Conservation (phyloP, 148 eudicot genomes). For the Linanthus parryae region DNA sequence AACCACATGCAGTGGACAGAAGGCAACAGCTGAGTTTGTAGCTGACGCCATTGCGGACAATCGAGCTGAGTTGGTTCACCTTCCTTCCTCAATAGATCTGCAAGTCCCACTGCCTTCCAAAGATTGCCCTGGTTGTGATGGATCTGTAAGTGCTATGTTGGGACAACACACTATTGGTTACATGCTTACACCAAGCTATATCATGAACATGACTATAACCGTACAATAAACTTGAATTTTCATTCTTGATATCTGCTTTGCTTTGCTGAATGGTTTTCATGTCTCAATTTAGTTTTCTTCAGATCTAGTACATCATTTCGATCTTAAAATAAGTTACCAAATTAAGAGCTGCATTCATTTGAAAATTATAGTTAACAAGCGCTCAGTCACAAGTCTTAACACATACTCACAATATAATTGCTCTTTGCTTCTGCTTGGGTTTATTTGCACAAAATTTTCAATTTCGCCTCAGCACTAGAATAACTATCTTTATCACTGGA, state of each 20-base stretch:
- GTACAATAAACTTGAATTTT: not conserved
- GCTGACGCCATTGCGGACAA: slow-evolving; percentile 77
- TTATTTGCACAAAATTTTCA: not conserved
- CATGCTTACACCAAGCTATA: not conserved
- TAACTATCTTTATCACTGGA: not conserved
- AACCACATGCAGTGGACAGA: slow-evolving; percentile 61
- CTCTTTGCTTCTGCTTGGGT: not conserved
- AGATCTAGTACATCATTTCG: not conserved
- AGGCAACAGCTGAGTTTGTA: slow-evolving; percentile 68
- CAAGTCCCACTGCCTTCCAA: slow-evolving; percentile 72
- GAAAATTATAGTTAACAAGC: not conserved
- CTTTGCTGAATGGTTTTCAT: not conserved
- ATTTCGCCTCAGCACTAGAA: no score
- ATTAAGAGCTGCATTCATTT: not conserved
- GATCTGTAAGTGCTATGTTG: slow-evolving; percentile 67
- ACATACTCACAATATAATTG: no score
- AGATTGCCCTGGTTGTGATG: slow-evolving; percentile 85
- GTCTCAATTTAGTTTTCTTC: not conserved
- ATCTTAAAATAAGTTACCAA: no score
- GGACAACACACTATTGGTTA: no score
- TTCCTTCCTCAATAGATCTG: slow-evolving; percentile 65
- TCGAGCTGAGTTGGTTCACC: slow-evolving; percentile 80
- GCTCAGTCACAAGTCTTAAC: no score
- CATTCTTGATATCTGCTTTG: not conserved
- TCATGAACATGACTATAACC: not conserved